Evolutionary conservation across 805 yeast genomes (phyloP), one percentile per base, ranked within the genome.

Genomic region (Hanseniaspora vineae): DNA sequence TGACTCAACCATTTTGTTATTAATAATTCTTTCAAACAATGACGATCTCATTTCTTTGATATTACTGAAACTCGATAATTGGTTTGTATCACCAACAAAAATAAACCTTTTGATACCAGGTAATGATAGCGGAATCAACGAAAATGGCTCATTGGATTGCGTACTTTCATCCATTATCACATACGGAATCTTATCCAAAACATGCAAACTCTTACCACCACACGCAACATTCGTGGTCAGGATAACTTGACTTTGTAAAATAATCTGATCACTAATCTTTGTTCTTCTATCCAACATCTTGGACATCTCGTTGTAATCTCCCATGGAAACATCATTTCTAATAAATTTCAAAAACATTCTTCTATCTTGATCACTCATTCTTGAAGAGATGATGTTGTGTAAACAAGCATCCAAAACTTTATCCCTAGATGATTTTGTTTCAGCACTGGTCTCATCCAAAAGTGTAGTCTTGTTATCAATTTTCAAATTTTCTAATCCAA

Each of bases 161-260:
- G 88, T 81, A 3, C 85, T 75, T 64, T 82, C 89, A 66, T 82
- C 89, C 83, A 82, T 78, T 32, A 82, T 80, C 6, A 82, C 83
- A 2, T 79, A 79, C 1, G 86, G 86, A 52, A 74, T 60, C 52
- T 70, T 73, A 37, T 69, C 66, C 10, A 80, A 65, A 13, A 73
- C 67, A 54, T 78, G 80, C 53, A 82, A 64, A 54, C 75, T 77
- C 42, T 76, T 72, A 2, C 84, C 84, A 46, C 86, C 87, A 8
- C 85, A 81, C 37, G 79, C 80, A 39, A 80, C 84, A 2, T 84
- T 78, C 1, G 89, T 82, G 1, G 88, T 77, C 58, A 81, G 78
- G 18, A 82, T 77, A 19, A 82, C 82, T 53, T 77, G 77, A 0
- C 84, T 82, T 58, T 80, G 85, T 0, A 77, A 74, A 19, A 79